These are phyloP conservation scores for Apiotrichum mycotoxinovorans DNA, from an alignment of 1,284 basidiomycete species.

Conservation along the genomic window DNA sequence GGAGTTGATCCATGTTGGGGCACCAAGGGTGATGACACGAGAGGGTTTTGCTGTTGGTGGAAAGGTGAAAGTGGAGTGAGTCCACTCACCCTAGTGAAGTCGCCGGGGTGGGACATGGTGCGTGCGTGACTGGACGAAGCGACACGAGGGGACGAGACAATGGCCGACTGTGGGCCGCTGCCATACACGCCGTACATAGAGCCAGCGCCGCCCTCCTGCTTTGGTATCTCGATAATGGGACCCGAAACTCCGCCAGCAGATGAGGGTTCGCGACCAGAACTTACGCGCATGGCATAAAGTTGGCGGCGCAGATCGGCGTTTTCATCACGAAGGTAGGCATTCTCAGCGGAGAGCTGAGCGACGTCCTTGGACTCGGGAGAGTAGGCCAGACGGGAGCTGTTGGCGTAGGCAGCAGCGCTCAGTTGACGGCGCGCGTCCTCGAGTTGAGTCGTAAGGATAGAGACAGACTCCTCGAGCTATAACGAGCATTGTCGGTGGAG, in stretches of 20 bases:
- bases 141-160: constrained; percentile 17
- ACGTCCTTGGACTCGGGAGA: constrained; percentile 36
- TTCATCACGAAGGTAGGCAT: constrained; percentile 42
- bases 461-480: constrained; percentile 44
- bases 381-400: constrained; percentile 18
- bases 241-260: constrained; percentile 1
- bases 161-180: constrained; percentile 6
- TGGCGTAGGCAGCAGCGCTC: constrained; percentile 29
- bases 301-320: constrained; percentile 43
- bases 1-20: neutral
- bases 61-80: neutral
- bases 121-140: constrained; percentile 16
- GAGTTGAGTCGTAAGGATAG: constrained; percentile 36
- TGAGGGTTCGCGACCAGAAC: constrained; percentile 12
- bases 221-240: neutral
- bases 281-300: constrained; percentile 31
- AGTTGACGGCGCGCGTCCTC: constrained; percentile 45
- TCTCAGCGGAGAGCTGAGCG: constrained; percentile 36
- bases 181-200: constrained; percentile 14
- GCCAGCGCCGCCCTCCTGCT: constrained; percentile 10
- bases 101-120: constrained; percentile 22
- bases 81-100: constrained; percentile 21
- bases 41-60: neutral
- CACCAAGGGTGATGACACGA: neutral
- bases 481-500: neutral